Conservation (phyloP, 371 early-diverging fungal species). For the Mortierella sp. region DNA sequence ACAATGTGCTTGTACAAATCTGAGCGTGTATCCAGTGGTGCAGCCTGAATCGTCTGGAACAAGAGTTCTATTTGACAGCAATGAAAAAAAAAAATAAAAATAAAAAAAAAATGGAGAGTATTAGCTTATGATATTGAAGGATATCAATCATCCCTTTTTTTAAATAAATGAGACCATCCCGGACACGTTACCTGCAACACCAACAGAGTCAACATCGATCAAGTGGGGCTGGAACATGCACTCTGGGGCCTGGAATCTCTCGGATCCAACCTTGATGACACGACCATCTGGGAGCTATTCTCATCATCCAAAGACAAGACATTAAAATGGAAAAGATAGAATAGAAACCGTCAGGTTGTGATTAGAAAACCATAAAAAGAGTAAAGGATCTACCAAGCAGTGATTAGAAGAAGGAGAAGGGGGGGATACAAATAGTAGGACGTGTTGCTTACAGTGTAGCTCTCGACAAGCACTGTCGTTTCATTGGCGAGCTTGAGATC, state of each 20-base stretch:
- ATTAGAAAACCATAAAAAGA: neutral
- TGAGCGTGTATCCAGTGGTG: slow-evolving; percentile 92
- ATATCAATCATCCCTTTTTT: neutral
- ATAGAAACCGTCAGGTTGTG: neutral
- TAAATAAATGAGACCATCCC: neutral
- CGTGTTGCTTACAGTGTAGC: slow-evolving; percentile 79
- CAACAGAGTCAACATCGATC: slow-evolving; percentile 92
- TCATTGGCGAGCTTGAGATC: slow-evolving; percentile 96
- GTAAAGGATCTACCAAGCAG: neutral
- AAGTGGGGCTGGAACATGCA: slow-evolving; percentile 98
- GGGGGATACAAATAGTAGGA: no score
- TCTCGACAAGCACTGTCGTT: slow-evolving; percentile 95
- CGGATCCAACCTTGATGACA: slow-evolving; percentile 97
- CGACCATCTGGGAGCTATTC: slow-evolving; percentile 94
- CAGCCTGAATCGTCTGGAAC: slow-evolving; percentile 90
- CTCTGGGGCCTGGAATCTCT: slow-evolving; percentile 98
- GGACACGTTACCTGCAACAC: slow-evolving; percentile 96
- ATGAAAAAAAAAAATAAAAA: slow-evolving; percentile 2
- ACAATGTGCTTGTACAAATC: slow-evolving; percentile 97
- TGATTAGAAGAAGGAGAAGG: neutral
- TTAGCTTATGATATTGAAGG: no score
- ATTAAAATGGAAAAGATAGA: neutral
- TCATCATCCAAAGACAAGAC: neutral
- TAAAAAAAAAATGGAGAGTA: neutral
- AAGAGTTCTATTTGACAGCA: slow-evolving; percentile 84